These are phyloP conservation scores for Fusarium nodosum DNA, from an alignment of 2,329 filamentous ascomycete species.

Conservation along the genomic window DNA sequence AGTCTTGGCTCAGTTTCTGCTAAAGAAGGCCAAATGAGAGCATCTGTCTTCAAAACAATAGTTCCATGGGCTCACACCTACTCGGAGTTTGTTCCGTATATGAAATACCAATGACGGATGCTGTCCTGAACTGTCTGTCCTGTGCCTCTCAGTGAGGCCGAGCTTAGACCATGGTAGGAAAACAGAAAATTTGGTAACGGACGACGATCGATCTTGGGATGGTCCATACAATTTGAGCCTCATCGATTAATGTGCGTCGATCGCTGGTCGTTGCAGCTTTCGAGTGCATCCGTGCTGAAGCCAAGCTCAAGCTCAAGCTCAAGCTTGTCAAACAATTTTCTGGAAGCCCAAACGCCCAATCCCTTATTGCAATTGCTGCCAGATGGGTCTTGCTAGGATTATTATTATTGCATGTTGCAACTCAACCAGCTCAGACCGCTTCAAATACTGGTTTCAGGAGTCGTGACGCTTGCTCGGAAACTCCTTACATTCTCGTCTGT, in stretches of 20 bases:
- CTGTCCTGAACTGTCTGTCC: conserved; percentile 2
- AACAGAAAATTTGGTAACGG: conserved; percentile 12
- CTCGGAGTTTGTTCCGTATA: conserved; percentile 26
- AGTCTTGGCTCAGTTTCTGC: conserved; percentile 21
- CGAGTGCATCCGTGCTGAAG: conserved; percentile 33
- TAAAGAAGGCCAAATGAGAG: conserved; percentile 29
- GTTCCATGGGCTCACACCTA: conserved; percentile 3
- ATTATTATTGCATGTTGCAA: conserved; percentile 7
- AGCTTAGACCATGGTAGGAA: conserved; percentile 22
- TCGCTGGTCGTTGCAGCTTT: conserved; percentile 20
- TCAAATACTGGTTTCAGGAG: conserved; percentile 19
- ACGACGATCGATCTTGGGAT: conserved; percentile 34
- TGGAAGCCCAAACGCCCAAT: conserved; percentile 31
- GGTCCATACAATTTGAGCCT: conserved; percentile 39
- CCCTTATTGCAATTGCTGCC: conserved; percentile 29
- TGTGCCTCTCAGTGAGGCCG: not conserved
- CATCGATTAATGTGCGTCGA: conserved; percentile 28
- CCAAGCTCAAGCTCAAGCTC: conserved; percentile 28
- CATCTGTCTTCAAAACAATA: conserved; percentile 10
- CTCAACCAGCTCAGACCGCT: conserved; percentile 31
- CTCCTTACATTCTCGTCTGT: conserved; percentile 25
- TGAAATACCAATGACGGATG: conserved; percentile 22
- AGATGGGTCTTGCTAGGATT: conserved; percentile 23
- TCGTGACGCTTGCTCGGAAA: conserved; percentile 19
- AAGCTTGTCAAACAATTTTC: conserved; percentile 10